phyloP scores from a whole-genome alignment of 176 grass and related monocot genomes.

The Chrysopogon serrulatus region DNA sequence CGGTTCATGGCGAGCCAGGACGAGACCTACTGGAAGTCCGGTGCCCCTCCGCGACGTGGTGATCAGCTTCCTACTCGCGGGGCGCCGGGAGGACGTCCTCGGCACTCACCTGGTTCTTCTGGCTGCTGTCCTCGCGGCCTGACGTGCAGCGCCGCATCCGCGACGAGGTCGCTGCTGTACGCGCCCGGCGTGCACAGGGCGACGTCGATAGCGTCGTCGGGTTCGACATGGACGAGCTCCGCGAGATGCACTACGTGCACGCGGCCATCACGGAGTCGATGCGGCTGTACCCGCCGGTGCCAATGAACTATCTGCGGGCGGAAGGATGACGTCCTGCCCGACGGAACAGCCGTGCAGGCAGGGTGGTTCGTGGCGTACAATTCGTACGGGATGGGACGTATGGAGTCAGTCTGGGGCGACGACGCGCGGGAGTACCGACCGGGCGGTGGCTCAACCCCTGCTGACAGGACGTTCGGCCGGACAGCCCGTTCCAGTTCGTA shows the following conservation, averaged over 20 bases:
- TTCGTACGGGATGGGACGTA: slow-evolving; percentile 48
- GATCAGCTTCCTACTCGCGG: slow-evolving; percentile 45
- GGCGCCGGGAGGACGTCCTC: slow-evolving; percentile 45
- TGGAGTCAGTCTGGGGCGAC: slow-evolving; percentile 44
- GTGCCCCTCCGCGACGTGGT: slow-evolving; percentile 40
- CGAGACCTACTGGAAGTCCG: slow-evolving; percentile 30
- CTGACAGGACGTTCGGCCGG: not conserved
- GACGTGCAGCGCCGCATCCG: slow-evolving; percentile 42
- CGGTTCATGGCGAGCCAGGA: slow-evolving; percentile 40
- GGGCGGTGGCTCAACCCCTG: slow-evolving; percentile 51
- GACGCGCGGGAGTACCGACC: slow-evolving; percentile 45
- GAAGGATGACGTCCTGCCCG: slow-evolving; percentile 48
- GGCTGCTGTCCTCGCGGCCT: slow-evolving; percentile 47
- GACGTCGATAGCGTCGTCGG: slow-evolving; percentile 33
- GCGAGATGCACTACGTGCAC: slow-evolving; percentile 78
- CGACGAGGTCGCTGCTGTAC: slow-evolving; percentile 36
- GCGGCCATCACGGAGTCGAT: slow-evolving; percentile 70
- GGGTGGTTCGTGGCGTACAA: slow-evolving; percentile 48
- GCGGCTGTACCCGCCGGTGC: slow-evolving; percentile 77
- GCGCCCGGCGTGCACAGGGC: not conserved
- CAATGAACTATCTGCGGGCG: too few relatives aligned
- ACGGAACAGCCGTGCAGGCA: slow-evolving; percentile 44
- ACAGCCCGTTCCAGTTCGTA: not conserved
- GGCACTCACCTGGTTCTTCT: slow-evolving; percentile 52
- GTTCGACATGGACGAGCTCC: slow-evolving; percentile 53